Conservation (phyloP, 768 basidiomycete species). For the Cystobasidium onofrii region DNA sequence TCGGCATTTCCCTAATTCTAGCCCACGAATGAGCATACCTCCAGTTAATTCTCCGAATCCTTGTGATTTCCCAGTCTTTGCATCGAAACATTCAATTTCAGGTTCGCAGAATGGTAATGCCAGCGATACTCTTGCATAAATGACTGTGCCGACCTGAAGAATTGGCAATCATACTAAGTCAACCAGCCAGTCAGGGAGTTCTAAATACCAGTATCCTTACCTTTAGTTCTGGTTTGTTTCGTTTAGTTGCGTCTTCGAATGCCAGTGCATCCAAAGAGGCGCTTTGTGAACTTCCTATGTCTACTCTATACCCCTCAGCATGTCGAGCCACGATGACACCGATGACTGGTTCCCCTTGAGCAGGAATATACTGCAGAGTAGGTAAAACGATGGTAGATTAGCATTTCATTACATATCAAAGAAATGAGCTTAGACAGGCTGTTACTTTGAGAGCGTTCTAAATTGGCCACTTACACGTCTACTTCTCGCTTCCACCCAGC, state of each 20-base stretch:
- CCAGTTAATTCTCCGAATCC: slow-evolving; percentile 90
- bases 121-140: slow-evolving; percentile 85
- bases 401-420: not conserved
- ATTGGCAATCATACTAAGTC: no score
- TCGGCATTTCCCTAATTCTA: slow-evolving; percentile 73
- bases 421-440: not conserved
- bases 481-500: not conserved
- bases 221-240: slow-evolving; percentile 89
- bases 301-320: slow-evolving; percentile 86
- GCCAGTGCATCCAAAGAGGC: slow-evolving; percentile 81
- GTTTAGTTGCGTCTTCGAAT: slow-evolving; percentile 90
- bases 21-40: slow-evolving; percentile 68
- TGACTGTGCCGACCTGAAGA: slow-evolving; percentile 72
- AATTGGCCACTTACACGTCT: not conserved
- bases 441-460: not conserved
- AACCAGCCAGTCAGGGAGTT: no score
- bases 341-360: slow-evolving; percentile 77
- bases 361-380: slow-evolving; percentile 69
- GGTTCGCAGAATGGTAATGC: slow-evolving; percentile 98
- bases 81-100: slow-evolving; percentile 91
- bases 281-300: slow-evolving; percentile 79
- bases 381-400: no score
- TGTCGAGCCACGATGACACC: slow-evolving; percentile 68
- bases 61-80: slow-evolving; percentile 79
- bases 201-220: no score